Conservation (phyloP, 2,329 filamentous ascomycete genomes). For the Aspergillus aculeatinus region DNA sequence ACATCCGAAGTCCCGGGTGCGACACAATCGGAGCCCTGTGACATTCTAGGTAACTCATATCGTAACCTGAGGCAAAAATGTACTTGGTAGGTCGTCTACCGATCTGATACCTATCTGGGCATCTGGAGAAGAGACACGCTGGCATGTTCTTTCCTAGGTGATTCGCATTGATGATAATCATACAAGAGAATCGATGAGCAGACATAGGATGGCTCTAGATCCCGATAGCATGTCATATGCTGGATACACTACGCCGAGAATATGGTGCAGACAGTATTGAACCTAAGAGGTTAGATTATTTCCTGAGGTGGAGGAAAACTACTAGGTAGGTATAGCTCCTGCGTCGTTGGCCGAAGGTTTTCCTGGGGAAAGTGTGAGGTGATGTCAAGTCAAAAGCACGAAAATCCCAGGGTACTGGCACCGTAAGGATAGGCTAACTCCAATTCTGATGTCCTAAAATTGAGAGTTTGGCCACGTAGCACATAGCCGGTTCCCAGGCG, state of each 20-base stretch:
- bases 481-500: background rate
- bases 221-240: slow-evolving; percentile 16
- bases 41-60: slow-evolving; percentile 13
- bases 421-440: background rate
- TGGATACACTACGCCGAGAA: slow-evolving; percentile 8
- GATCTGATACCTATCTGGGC: background rate
- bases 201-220: slow-evolving; percentile 4
- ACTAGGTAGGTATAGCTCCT: background rate
- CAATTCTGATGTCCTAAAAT: slow-evolving; percentile 1
- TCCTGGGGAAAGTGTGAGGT: background rate
- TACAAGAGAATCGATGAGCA: background rate
- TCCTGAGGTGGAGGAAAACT: background rate
- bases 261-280: slow-evolving; percentile 4
- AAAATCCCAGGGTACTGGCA: background rate
- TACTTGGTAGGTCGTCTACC: background rate
- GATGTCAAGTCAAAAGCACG: background rate
- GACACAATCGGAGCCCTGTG: background rate
- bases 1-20: background rate
- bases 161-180: background rate
- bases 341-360: background rate
- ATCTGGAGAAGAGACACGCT: background rate
- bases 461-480: slow-evolving; percentile 5
- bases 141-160: background rate
- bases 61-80: background rate
- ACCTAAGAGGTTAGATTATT: background rate